Evolutionary conservation across 768 basidiomycete species (phyloP), one percentile per base, ranked within the genome.

Genomic region (Cantharellus anzutake): DNA sequence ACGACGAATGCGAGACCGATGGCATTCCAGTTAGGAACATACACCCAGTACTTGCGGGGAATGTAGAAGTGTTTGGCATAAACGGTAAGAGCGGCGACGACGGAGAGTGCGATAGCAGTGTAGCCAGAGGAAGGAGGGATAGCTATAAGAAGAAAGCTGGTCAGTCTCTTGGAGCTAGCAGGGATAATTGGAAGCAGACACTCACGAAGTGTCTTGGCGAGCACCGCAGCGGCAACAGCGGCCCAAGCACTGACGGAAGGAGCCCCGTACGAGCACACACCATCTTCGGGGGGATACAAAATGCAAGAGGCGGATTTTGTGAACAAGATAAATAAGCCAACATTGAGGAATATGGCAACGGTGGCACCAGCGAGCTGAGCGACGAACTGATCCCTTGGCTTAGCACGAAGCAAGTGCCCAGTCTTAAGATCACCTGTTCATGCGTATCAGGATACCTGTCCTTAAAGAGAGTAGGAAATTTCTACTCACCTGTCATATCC

Each of bases 401-500:
- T 82, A 7, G 80, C 77, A 57, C 81, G 73, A 35, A 82, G 74
- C 60, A 83, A 78, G 67, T 81, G 81, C 62, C 80, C 79, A n/a
- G 82, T 80, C 70, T 83, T 82, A 64, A 29, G 20, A 29, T 29
- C 11, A 29, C 44, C 11, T 48, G 11, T 48, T 1, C 20, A 29
- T 29, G 20, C 20, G 20, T 29, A 29, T 29, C 20, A 29, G 20
- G 20, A 29, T 29, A 29, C 20, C 20, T 29, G 20, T 29, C 20
- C 20, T 29, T 29, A 29, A 29, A 29, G 20, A 29, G 20, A 29
- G 20, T 1, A 48, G 11, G 44, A 48, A 48, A 11, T 29, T 48
- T 48, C 14, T 83, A 67, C 67, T 83, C 82, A 60, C 80, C 76
- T 52, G 77, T 78, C 82, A 83, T 82, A 66, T 83, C 82, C 39